A percentile compares a stretch with the other conserved stretches of the same genome.
Conservation (phyloP, 306 rosid species). For the Cucumis sativus region Cucumber_9930_V3 NC_026658.2:9806501-9807000, state of each 20-base stretch:
- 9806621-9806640: slow-evolving; percentile 99
- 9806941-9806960: slow-evolving; percentile 31
- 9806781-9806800: slow-evolving; percentile 71
- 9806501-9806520: slow-evolving; percentile 53
- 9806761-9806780: slow-evolving; percentile 44
- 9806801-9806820: slow-evolving; percentile 93
- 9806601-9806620: slow-evolving; percentile 76
- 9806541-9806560: slow-evolving; percentile 72
- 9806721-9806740: slow-evolving; percentile 42
- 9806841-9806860: slow-evolving; percentile 55
- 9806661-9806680: slow-evolving; percentile 52
- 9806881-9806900: slow-evolving; percentile 57
- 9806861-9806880: slow-evolving; percentile 47
- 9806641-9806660: slow-evolving; percentile 68
- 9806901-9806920: slow-evolving; percentile 44
- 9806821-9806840: slow-evolving; percentile 93
- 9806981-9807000: slow-evolving; percentile 42
- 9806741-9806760: slow-evolving; percentile 66
- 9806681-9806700: slow-evolving; percentile 86
- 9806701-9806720: slow-evolving; percentile 61
- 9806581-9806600: slow-evolving; percentile 56
- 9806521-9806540: slow-evolving; percentile 73
- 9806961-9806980: slow-evolving; percentile 30
- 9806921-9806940: slow-evolving; percentile 30
- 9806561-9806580: slow-evolving; percentile 66